Conservation (phyloP, 805 yeast genomes). For the Saturnispora sanitii region DNA sequence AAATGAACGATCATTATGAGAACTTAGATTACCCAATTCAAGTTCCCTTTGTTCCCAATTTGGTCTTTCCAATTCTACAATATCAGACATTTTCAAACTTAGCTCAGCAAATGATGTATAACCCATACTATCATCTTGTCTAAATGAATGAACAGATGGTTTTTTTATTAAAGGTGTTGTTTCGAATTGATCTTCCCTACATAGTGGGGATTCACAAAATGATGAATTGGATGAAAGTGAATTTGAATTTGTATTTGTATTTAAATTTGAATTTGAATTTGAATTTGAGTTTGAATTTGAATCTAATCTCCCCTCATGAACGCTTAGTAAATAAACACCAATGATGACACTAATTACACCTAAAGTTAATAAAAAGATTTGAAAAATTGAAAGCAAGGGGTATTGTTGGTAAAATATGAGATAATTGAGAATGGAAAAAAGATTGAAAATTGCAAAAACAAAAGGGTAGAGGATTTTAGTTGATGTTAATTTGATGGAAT, state of each 20-base stretch:
- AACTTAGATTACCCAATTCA: no score
- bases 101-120: slow-evolving; percentile 28
- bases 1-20: no score
- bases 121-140: slow-evolving; percentile 17
- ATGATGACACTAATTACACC: slow-evolving; percentile 45
- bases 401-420: slow-evolving; percentile 49
- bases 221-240: no score
- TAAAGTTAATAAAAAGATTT: slow-evolving; percentile 31
- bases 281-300: no score
- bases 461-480: slow-evolving; percentile 78
- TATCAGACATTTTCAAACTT: no score
- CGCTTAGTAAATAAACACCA: slow-evolving; percentile 62
- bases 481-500: slow-evolving; percentile 58
- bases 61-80: no score
- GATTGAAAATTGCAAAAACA: slow-evolving; percentile 74
- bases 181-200: background rate
- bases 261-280: no score
- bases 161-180: background rate
- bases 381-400: slow-evolving; percentile 25
- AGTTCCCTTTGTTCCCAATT: no score
- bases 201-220: background rate
- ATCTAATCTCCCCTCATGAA: background rate
- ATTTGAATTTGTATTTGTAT: no score
- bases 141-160: background rate
- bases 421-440: slow-evolving; percentile 58